Evolutionary conservation across 2,329 filamentous ascomycete genomes (phyloP).

Genomic region (Trichoderma atroviride): DNA sequence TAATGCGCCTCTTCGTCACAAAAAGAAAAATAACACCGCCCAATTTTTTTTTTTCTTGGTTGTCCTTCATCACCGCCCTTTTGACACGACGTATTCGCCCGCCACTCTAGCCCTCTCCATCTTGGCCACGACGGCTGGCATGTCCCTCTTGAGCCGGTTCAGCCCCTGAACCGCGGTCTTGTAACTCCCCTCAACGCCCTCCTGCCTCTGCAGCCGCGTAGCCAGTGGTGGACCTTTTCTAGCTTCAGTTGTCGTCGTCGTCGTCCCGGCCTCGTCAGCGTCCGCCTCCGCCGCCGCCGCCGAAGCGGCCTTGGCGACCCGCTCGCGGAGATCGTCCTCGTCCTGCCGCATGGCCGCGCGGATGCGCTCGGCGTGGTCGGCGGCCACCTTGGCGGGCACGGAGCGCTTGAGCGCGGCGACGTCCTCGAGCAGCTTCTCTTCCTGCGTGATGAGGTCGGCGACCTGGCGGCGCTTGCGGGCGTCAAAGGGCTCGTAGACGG

Average conservation of each 20-base stretch:
- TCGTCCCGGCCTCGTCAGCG: neutral
- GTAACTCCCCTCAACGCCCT: slow-evolving; percentile 50
- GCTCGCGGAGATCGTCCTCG: slow-evolving; percentile 47
- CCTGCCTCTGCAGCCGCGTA: slow-evolving; percentile 48
- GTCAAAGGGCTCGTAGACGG: slow-evolving; percentile 63
- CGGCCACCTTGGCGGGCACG: slow-evolving; percentile 52
- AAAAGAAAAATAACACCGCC: neutral
- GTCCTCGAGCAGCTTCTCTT: slow-evolving; percentile 66
- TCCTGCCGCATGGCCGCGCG: slow-evolving; percentile 49
- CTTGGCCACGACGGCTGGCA: slow-evolving; percentile 64
- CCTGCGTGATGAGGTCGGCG: slow-evolving; percentile 62
- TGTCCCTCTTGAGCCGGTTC: slow-evolving; percentile 57
- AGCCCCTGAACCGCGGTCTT: slow-evolving; percentile 53
- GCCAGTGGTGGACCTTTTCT: slow-evolving; percentile 21
- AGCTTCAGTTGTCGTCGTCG: neutral
- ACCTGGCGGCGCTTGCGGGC: slow-evolving; percentile 59
- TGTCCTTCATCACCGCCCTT: slow-evolving; percentile 18
- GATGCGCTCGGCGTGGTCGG: slow-evolving; percentile 46
- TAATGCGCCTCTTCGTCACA: neutral
- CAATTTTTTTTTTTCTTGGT: neutral
- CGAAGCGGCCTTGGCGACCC: slow-evolving; percentile 30
- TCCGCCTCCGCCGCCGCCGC: slow-evolving; percentile 22
- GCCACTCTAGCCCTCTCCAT: slow-evolving; percentile 67
- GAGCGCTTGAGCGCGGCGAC: slow-evolving; percentile 62
- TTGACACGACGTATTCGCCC: slow-evolving; percentile 56